Base-by-base conservation (phyloP, 768 basidiomycete genomes). In the Dacryopinax spathularia region DNA sequence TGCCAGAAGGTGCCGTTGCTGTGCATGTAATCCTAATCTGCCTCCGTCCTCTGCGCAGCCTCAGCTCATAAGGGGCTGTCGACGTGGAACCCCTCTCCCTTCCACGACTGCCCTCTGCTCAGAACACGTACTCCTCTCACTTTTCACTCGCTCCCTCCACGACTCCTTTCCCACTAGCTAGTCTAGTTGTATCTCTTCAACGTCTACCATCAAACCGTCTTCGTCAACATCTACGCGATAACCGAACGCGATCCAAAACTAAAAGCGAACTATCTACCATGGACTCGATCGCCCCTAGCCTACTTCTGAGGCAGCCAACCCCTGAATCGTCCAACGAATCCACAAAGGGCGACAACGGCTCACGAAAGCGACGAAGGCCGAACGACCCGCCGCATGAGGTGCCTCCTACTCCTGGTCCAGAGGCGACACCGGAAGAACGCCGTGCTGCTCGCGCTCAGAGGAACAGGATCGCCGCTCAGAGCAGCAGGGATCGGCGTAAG, bases 381-480 rank as follows among this genome's bases (percentile, higher is more conserved):
- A 56, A 56, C 25, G 48, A 56, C 48, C 48, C 48, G 6, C 48
- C 48, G 48, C 48, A 56, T 20, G 48, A 56, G 48, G 48, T 20
- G 20, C 48, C 48, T 29, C 25, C 22, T 7, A 56, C 48, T 20
- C 48, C 48, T 3, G 48, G 48, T 3, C 48, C 48, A 29, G 48
- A 56, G 2, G 48, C 48, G 6, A 77, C 82, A 5, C 77, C 86
- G 0, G 89, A 91, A 66, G 88, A 91, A 70, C 87, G 88, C 74
- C 88, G 84, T 69, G 90, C 91, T 72, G 89, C 88, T 59, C 81
- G 92, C 67, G 91, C 89, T 16, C 89, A 92, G 75, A 85, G 92
- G 63, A 95, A 95, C 75, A 83, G 91, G 60, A 90, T 94, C 73
- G 92, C 92, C 1, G 91, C 91, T 4, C 92, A 95, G 78, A 88